Conservation (phyloP, 2,329 filamentous ascomycete species). For the Pseudocercospora pini-densiflorae region DNA sequence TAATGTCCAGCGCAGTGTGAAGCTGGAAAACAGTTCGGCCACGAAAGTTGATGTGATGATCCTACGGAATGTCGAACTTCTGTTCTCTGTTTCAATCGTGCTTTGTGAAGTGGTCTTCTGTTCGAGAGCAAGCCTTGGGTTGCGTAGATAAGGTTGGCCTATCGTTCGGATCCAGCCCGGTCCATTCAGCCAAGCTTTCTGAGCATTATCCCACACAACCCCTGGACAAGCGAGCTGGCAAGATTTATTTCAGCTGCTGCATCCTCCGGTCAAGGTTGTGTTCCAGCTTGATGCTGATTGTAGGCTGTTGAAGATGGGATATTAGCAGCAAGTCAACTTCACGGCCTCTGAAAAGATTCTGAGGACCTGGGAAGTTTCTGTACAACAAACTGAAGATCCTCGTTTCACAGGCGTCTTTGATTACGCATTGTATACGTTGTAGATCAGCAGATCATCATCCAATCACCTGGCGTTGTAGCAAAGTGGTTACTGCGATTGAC, state of each 20-base stretch:
- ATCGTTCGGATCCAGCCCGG: background rate
- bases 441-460: background rate
- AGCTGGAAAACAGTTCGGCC: background rate
- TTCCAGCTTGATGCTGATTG: too few relatives aligned
- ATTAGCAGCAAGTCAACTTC: background rate
- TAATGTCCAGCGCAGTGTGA: background rate
- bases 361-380: too few relatives aligned
- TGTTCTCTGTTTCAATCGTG: too few relatives aligned
- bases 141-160: too few relatives aligned
- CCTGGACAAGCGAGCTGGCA: background rate
- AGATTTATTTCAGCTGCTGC: too few relatives aligned
- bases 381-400: too few relatives aligned
- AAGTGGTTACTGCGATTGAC: slow-evolving; percentile 39
- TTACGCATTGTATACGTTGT: background rate
- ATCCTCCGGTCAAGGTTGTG: too few relatives aligned
- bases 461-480: slow-evolving; percentile 32
- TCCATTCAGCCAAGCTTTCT: background rate
- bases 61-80: background rate
- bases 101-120: too few relatives aligned
- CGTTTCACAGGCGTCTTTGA: too few relatives aligned
- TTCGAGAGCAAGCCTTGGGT: too few relatives aligned
- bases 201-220: background rate
- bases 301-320: background rate
- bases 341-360: too few relatives aligned
- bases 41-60: background rate